These are phyloP conservation scores for Aureobasidium sp. DNA, from an alignment of 2,329 filamentous ascomycete species.

Conservation along the genomic window DNA sequence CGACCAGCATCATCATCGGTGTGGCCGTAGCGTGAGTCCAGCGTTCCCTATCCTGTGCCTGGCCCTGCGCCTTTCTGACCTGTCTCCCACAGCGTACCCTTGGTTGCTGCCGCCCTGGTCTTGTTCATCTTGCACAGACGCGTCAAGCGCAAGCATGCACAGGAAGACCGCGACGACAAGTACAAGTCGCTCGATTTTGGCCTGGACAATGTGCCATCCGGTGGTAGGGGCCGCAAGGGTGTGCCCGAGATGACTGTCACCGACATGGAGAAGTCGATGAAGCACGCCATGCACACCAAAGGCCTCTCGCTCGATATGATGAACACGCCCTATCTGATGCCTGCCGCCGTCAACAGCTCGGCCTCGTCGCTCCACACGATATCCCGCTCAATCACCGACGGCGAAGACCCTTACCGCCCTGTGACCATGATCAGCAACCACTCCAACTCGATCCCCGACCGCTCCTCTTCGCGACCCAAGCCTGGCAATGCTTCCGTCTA, in stretches of 20 bases:
- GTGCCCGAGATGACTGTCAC: conserved; percentile 54
- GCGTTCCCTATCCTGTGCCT: neutral
- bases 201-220: conserved; percentile 46
- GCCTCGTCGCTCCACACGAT: conserved; percentile 82
- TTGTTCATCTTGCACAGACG: conserved; percentile 74
- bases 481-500: conserved; percentile 44
- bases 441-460: conserved; percentile 32
- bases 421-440: conserved; percentile 50
- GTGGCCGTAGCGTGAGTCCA: conserved; percentile 30
- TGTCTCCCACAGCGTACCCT: conserved; percentile 58
- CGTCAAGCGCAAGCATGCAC: conserved; percentile 61
- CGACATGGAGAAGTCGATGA: conserved; percentile 36
- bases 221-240: conserved; percentile 36
- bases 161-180: conserved; percentile 78
- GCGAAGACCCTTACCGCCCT: conserved; percentile 78
- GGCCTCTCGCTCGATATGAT: conserved; percentile 61
- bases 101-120: conserved; percentile 59
- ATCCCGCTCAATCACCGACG: conserved; percentile 64
- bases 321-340: conserved; percentile 88
- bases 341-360: conserved; percentile 69
- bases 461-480: conserved; percentile 19
- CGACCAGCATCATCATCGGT: conserved; percentile 28
- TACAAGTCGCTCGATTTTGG: conserved; percentile 93
- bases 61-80: neutral
- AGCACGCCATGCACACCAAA: conserved; percentile 29